Evolutionary conservation across 108 stramenopile genomes (phyloP).

Genomic region (Cyclotella cryptica): DNA sequence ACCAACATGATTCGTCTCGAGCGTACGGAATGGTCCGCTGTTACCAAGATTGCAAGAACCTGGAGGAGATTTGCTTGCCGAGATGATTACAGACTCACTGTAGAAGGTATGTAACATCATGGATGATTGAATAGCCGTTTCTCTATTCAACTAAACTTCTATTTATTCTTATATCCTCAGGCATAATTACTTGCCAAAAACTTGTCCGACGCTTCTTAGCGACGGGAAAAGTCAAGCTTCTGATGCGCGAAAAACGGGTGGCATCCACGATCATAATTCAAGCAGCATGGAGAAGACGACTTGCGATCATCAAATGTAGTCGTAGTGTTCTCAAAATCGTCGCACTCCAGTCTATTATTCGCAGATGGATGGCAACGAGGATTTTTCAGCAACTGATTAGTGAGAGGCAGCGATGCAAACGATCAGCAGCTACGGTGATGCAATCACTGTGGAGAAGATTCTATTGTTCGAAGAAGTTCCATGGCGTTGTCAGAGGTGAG

Average conservation of each 20-base stretch:
- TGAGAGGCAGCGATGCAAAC: too few species aligned
- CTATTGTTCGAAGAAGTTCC: neutral
- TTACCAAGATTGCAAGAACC: neutral
- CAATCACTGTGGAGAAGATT: neutral
- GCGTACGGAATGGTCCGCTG: neutral
- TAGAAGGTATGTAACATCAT: neutral
- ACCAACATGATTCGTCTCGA: neutral
- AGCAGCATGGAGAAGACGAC: neutral
- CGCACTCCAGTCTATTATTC: too few species aligned
- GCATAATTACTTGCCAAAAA: neutral
- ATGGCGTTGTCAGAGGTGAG: neutral
- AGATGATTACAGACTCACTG: neutral
- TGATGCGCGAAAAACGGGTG: neutral
- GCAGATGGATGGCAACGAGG: too few species aligned
- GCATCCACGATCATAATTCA: neutral
- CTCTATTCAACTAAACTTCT: neutral
- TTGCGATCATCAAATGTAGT: too few species aligned
- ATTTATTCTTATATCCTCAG: neutral
- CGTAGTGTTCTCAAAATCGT: too few species aligned
- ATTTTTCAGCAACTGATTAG: too few species aligned
- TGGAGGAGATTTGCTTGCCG: conserved; percentile 4
- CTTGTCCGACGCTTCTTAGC: neutral
- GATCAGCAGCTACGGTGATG: too few species aligned
- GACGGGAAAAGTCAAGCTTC: neutral
- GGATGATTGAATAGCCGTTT: neutral